These are phyloP conservation scores for Epithele typhae DNA, from an alignment of 768 basidiomycete species.

Conservation along the genomic window DNA sequence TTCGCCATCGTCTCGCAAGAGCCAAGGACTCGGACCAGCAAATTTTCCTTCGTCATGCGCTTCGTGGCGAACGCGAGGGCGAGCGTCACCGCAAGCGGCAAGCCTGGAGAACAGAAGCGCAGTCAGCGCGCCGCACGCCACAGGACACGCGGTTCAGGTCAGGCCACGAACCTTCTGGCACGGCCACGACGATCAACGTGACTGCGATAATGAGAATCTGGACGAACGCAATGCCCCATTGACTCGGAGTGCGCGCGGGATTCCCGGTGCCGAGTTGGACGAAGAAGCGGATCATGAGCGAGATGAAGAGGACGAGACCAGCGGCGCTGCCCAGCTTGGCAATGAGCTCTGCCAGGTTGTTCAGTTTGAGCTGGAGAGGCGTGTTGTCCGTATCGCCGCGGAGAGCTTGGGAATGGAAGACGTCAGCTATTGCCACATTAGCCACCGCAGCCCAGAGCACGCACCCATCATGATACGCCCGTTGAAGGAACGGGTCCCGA, in stretches of 20 bases:
- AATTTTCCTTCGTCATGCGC: constrained; percentile 94
- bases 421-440: too few relatives aligned
- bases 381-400: constrained; percentile 86
- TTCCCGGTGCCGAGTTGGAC: constrained; percentile 69
- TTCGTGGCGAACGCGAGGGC: constrained; percentile 97
- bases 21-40: constrained; percentile 91
- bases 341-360: constrained; percentile 90
- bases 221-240: constrained; percentile 88
- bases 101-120: constrained; percentile 41
- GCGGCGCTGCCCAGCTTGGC: constrained; percentile 85
- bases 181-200: constrained; percentile 84
- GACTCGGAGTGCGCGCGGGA: constrained; percentile 62
- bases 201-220: constrained; percentile 94
- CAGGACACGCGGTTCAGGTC: constrained; percentile 1
- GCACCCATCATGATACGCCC: constrained; percentile 97
- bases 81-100: constrained; percentile 93
- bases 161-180: constrained; percentile 62
- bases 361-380: constrained; percentile 91
- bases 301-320: constrained; percentile 74
- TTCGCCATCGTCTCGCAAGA: constrained; percentile 99
- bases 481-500: constrained; percentile 91
- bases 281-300: constrained; percentile 93
- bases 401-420: constrained; percentile 58
- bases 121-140: constrained; percentile 13
- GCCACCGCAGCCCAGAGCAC: too few relatives aligned